Conservation (phyloP, 2,329 filamentous ascomycete species). For the Stagonosporopsis cucurbitacearum region DNA sequence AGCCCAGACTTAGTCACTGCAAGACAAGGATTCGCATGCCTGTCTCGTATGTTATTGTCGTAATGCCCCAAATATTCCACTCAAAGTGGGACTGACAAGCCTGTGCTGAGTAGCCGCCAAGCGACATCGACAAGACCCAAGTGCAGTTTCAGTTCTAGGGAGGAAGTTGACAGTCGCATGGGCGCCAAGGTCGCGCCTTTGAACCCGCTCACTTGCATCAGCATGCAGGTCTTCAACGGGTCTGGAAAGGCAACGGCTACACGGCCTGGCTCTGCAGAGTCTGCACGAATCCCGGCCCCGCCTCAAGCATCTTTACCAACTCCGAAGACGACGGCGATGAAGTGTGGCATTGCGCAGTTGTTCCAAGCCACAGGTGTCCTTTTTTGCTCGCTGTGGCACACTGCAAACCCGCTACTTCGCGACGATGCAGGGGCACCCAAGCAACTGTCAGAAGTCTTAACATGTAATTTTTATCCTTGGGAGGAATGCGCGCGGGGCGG, state of each 20-base stretch:
- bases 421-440: conserved; percentile 13
- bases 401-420: conserved; percentile 3
- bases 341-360: conserved; percentile 4
- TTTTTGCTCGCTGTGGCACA: conserved; percentile 5
- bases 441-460: conserved; percentile 23
- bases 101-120: conserved; percentile 12
- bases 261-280: background rate
- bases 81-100: conserved; percentile 6
- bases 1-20: conserved; percentile 3
- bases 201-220: conserved; percentile 8
- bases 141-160: conserved; percentile 11
- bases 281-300: background rate
- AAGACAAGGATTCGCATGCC: conserved; percentile 12
- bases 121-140: conserved; percentile 11
- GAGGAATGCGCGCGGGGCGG: conserved; percentile 6
- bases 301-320: background rate
- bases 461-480: background rate
- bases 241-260: background rate
- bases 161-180: conserved; percentile 1
- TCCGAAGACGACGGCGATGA: background rate
- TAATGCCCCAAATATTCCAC: conserved; percentile 3
- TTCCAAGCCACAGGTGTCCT: conserved; percentile 4
- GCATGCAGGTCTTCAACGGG: conserved; percentile 3
- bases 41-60: conserved; percentile 14
- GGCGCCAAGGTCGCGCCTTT: background rate